Evolutionary conservation across 2,329 filamentous ascomycete genomes (phyloP).

Genomic region (Botryotinia convoluta): DNA sequence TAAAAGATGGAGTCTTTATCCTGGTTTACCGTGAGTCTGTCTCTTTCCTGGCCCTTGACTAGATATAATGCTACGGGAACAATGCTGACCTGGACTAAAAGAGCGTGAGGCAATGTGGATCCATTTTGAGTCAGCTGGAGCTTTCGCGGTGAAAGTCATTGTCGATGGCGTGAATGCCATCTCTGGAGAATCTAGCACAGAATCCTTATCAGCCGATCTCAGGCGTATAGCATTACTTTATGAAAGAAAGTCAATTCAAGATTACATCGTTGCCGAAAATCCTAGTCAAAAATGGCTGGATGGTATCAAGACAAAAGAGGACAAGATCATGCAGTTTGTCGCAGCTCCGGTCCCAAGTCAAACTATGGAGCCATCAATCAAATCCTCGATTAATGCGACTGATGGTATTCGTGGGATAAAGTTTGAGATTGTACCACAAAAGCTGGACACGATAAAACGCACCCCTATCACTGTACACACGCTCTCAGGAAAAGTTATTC

Average conservation of each 20-base stretch:
- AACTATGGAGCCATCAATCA: too few relatives aligned
- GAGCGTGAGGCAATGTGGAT: constrained; percentile 47
- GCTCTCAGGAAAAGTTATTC: constrained; percentile 62
- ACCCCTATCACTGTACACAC: constrained; percentile 63
- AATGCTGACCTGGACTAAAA: too few relatives aligned
- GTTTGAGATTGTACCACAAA: constrained; percentile 15
- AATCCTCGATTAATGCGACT: too few relatives aligned
- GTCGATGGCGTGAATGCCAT: constrained; percentile 44
- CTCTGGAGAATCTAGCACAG: constrained; percentile 34
- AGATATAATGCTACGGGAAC: too few relatives aligned
- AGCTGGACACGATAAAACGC: background rate
- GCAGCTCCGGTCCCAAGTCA: too few relatives aligned
- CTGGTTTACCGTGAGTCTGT: constrained; percentile 42
- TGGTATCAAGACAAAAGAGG: constrained; percentile 14
- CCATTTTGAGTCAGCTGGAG: constrained; percentile 30
- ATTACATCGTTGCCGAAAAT: constrained; percentile 37
- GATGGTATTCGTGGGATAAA: constrained; percentile 5
- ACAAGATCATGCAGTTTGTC: constrained; percentile 22
- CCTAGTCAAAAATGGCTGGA: background rate
- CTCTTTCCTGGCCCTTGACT: too few relatives aligned
- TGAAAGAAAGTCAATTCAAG: constrained; percentile 36
- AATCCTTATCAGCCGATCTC: background rate
- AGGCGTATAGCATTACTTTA: constrained; percentile 17
- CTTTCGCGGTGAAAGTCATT: constrained; percentile 43
- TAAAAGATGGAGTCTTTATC: constrained; percentile 46